phyloP scores from a whole-genome alignment of 768 basidiomycete species.

The Cyclocybe aegerita region DNA sequence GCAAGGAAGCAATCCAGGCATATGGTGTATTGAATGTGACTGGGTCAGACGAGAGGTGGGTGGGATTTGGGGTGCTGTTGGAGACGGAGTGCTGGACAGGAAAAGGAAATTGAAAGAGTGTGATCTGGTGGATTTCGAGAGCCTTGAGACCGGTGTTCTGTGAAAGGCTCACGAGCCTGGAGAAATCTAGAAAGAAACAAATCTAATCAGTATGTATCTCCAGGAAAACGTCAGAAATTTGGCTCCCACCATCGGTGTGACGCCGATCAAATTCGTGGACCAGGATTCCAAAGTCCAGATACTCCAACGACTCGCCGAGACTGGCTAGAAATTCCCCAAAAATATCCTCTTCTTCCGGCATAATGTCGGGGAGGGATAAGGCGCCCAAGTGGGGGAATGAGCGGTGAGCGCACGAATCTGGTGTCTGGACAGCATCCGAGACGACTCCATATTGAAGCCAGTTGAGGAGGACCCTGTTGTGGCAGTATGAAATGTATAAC shows the following conservation, averaged over 20 bases:
- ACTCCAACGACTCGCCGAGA: conserved; percentile 26
- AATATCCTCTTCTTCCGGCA: conserved; percentile 24
- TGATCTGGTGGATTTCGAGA: conserved; percentile 28
- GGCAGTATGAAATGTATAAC: conserved; percentile 32
- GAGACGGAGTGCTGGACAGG: conserved; percentile 4
- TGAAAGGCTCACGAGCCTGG: conserved; percentile 22
- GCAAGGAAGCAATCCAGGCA: conserved; percentile 26
- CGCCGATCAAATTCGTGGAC: conserved; percentile 14
- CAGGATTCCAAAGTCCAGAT: conserved; percentile 30
- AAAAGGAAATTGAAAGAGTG: conserved; percentile 31
- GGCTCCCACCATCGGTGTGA: conserved; percentile 1
- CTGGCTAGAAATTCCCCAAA: conserved; percentile 19
- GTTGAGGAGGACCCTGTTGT: conserved; percentile 22
- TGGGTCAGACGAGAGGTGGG: no score
- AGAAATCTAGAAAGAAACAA: conserved; percentile 12
- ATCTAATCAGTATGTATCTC: background rate
- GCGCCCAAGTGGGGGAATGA: conserved; percentile 18
- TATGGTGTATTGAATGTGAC: conserved; percentile 15
- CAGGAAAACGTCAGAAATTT: background rate
- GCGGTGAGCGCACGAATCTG: background rate
- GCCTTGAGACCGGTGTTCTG: conserved; percentile 23
- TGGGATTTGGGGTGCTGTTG: no score
- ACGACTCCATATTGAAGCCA: conserved; percentile 27
- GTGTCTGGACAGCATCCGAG: conserved; percentile 12
- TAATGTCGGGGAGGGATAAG: conserved; percentile 27